A percentile compares a stretch with the other conserved stretches of the same genome.
Conservation (phyloP, 2,329 filamentous ascomycete genomes). For the Trichophyton benhamiae region DNA sequence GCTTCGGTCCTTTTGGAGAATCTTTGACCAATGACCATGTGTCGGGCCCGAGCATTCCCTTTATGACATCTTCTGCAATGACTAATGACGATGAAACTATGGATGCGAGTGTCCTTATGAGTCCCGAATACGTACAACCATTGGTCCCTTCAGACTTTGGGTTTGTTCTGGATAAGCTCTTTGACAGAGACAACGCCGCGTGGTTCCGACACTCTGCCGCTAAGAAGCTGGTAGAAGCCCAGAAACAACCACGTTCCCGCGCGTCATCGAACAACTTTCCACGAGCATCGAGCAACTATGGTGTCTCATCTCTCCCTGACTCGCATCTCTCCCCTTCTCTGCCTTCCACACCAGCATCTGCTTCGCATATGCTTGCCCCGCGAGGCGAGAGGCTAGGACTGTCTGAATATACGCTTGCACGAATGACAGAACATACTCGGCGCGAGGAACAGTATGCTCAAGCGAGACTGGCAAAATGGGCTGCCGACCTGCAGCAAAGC, state of each 20-base stretch:
- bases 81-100: conserved; percentile 66
- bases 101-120: conserved; percentile 91
- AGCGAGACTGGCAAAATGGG: conserved; percentile 70
- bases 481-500: conserved; percentile 64
- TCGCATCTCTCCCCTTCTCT: conserved; percentile 17
- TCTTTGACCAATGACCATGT: conserved; percentile 15
- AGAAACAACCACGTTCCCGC: conserved; percentile 28
- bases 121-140: conserved; percentile 74
- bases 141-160: conserved; percentile 62
- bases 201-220: conserved; percentile 75
- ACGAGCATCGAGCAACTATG: conserved; percentile 12
- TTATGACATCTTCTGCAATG: conserved; percentile 63
- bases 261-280: conserved; percentile 8
- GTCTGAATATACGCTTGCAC: conserved; percentile 47
- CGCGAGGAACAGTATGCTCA: conserved; percentile 51
- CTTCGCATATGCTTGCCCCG: conserved; percentile 20
- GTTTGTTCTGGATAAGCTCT: conserved; percentile 57
- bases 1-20: conserved; percentile 42
- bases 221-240: conserved; percentile 67
- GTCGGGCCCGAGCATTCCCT: conserved; percentile 40
- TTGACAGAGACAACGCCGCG: conserved; percentile 63
- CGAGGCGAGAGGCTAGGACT: conserved; percentile 17
- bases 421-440: conserved; percentile 48
- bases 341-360: conserved; percentile 12
- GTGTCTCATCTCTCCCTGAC: conserved; percentile 24